Conservation (phyloP, 163 green algal genomes). For the Chlorella variabilis region DNA sequence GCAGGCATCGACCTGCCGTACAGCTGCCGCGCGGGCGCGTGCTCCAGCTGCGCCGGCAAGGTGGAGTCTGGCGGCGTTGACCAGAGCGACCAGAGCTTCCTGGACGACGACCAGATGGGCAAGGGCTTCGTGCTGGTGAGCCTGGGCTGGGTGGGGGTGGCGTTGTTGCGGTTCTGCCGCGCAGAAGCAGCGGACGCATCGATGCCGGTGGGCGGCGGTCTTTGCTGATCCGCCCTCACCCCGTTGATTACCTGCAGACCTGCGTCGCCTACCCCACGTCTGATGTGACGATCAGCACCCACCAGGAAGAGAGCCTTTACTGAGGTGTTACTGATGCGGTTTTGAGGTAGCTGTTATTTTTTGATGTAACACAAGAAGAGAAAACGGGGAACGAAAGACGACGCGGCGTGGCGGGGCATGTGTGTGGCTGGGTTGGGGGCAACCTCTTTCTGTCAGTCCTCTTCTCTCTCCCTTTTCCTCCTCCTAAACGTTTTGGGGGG, state of each 20-base stretch:
- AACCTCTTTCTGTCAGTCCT: too few relatives aligned
- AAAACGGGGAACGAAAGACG: too few relatives aligned
- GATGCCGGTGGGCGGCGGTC: too few relatives aligned
- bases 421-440: too few relatives aligned
- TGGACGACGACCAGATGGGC: constrained; percentile 86
- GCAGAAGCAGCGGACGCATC: too few relatives aligned
- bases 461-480: too few relatives aligned
- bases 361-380: too few relatives aligned
- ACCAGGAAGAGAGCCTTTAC: constrained; percentile 58
- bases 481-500: too few relatives aligned
- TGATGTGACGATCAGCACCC: constrained; percentile 80
- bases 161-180: not conserved
- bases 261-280: constrained; percentile 87
- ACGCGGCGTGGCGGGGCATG: too few relatives aligned
- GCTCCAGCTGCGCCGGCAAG: constrained; percentile 73
- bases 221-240: not conserved
- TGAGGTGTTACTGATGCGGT: not conserved
- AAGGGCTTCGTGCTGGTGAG: constrained; percentile 80
- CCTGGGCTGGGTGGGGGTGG: not conserved
- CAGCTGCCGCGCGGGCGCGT: constrained; percentile 72
- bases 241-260: constrained; percentile 48
- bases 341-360: too few relatives aligned
- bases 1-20: constrained; percentile 74
- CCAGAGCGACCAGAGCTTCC: constrained; percentile 89
- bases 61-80: constrained; percentile 72